phyloP scores from a whole-genome alignment of 2,329 filamentous ascomycete genomes.

The Verticillium klebahnii region DNA sequence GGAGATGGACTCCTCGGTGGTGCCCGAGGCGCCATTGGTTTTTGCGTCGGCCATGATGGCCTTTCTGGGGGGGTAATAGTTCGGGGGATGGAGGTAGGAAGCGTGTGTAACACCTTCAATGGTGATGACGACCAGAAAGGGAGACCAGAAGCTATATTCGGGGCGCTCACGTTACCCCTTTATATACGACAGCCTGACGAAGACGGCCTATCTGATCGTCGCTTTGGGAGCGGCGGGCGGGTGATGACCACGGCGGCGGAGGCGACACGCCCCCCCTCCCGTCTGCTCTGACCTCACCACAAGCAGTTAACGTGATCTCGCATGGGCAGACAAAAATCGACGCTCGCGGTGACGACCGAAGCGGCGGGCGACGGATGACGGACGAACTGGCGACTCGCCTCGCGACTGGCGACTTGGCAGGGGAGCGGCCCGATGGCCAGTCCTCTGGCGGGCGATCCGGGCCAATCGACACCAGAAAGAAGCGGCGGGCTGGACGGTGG shows the following conservation, averaged over 20 bases:
- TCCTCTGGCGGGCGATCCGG: background rate
- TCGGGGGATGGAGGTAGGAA: background rate
- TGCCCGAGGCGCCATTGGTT: conserved; percentile 10
- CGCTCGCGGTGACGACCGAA: background rate
- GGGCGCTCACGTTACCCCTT: conserved; percentile 7
- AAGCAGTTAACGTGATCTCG: background rate
- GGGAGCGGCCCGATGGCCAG: background rate
- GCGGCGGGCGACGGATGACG: background rate
- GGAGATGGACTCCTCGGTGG: conserved; percentile 51
- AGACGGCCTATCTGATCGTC: background rate
- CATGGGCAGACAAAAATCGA: background rate
- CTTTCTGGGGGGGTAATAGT: background rate
- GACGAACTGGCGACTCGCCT: background rate
- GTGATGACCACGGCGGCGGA: background rate
- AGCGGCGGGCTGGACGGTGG: background rate
- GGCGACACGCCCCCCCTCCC: background rate
- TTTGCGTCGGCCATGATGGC: conserved; percentile 20
- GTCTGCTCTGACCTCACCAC: background rate
- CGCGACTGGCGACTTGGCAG: background rate
- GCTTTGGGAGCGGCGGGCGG: background rate
- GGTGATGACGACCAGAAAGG: background rate
- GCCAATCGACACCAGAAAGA: background rate
- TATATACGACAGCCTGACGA: background rate
- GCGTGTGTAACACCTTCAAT: background rate
- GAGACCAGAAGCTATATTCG: background rate